A percentile compares a stretch with the other conserved stretches of the same genome.
phyloP scores from a whole-genome alignment of 1,284 basidiomycete species.

The Chalciporus sp. region DNA sequence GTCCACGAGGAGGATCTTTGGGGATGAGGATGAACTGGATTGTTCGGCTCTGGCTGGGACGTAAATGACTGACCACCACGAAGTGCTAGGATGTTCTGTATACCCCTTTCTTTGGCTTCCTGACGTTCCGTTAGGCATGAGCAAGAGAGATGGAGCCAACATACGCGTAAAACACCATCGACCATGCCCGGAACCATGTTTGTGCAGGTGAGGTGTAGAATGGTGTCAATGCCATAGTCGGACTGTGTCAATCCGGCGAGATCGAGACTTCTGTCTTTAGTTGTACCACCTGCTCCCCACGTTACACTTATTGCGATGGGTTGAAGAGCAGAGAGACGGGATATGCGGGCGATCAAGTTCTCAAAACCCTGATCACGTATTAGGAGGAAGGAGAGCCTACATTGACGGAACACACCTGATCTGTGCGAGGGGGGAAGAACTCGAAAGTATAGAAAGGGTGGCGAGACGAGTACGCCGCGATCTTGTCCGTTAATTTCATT shows the following conservation, averaged over 20 bases:
- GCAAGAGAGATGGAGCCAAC: conserved; percentile 13
- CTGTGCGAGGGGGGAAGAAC: conserved; percentile 95
- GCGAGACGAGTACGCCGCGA: conserved; percentile 42
- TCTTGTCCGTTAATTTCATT: conserved; percentile 76
- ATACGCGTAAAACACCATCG: conserved; percentile 80
- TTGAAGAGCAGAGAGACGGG: conserved; percentile 66
- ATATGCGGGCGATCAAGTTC: conserved; percentile 82
- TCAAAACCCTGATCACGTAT: conserved; percentile 68
- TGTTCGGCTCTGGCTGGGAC: background rate
- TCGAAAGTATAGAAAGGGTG: conserved; percentile 86
- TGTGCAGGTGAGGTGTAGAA: conserved; percentile 97
- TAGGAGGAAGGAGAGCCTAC: conserved; percentile 14
- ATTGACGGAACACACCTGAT: conserved; percentile 54
- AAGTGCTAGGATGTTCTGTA: conserved; percentile 90
- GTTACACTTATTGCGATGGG: conserved; percentile 88
- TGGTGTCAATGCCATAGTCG: conserved; percentile 78
- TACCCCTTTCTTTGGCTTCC: conserved; percentile 81
- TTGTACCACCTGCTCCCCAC: conserved; percentile 97
- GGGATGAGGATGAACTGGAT: background rate
- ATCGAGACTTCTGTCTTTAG: conserved; percentile 86
- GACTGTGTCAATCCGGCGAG: conserved; percentile 74
- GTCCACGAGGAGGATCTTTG: conserved; percentile 87
- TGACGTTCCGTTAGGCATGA: conserved; percentile 36
- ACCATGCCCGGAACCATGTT: conserved; percentile 93
- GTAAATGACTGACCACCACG: conserved; percentile 67